Base-by-base conservation (phyloP, 2,329 filamentous ascomycete genomes). In the Scedosporium aurantiacum region DNA sequence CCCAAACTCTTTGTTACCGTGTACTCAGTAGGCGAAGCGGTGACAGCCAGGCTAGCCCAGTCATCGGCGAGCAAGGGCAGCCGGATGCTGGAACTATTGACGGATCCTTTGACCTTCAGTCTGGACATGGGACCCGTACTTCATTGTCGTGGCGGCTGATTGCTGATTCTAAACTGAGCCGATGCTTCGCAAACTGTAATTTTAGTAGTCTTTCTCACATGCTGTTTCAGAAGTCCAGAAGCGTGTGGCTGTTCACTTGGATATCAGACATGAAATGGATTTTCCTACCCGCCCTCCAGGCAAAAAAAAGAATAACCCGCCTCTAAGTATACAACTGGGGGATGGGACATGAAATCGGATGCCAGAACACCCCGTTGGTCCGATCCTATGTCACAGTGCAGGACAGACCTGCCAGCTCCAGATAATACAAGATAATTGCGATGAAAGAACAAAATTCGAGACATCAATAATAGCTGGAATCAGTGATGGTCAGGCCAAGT, bases 181-280 rank as follows among this genome's bases (percentile, higher is more conserved):
- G 57, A 43, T 18, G 28, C 57, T 28, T 40, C 25, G 25, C 27
- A 28, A 50, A 23, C n/a, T 45, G 40, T 21, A 27, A 25, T 52
- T 50, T 52, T 25, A 59, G 43, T 12, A 47, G 55, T 57, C 18
- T 56, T 25, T 23, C 55, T 58, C 28, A 16, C 25, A 21, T 58
- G 56, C 18, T 58, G 56, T 58, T 58, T 58, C 56, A 58, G 27
- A 58, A 18, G 56, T 23, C 21, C n/a, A 21, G 21, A 25, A 41
- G 56, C 56, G 14, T 18, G 37, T n/a, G 21, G 21, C 21, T 37
- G 21, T n/a, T 43, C 18, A n/a, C n/a, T 10, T 10, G 56, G 28
- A 21, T 32, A 41, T 58, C 47, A 52, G 10, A 52, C 50, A 25
- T 54, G 50, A 14, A 23, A 4, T 28, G 43, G 18, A 54, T 14